These are phyloP conservation scores for Alnus rubra DNA, from an alignment of 306 rosid species.

Conservation along the genomic window DNA sequence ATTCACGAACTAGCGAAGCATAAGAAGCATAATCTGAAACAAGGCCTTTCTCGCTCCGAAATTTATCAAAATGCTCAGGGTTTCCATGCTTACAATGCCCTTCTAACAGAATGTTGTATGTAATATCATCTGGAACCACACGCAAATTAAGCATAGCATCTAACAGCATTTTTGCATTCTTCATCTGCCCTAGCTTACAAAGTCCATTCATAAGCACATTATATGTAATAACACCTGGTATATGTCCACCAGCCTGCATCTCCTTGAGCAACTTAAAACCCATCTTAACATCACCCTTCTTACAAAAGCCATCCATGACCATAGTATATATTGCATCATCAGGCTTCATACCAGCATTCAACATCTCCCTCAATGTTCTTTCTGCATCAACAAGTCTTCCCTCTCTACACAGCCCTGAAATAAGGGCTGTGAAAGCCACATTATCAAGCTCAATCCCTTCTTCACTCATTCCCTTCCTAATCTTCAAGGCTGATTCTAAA, in stretches of 20 bases:
- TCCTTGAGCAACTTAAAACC: slow-evolving; percentile 77
- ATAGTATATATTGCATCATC: slow-evolving; percentile 71
- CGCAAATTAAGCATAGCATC: slow-evolving; percentile 84
- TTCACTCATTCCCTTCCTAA: slow-evolving; percentile 53
- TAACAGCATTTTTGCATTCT: slow-evolving; percentile 78
- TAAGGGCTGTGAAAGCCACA: slow-evolving; percentile 73
- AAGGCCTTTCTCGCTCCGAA: slow-evolving; percentile 65
- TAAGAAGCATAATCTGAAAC: slow-evolving; percentile 73
- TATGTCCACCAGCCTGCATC: slow-evolving; percentile 62
- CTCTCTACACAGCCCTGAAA: slow-evolving; percentile 73
- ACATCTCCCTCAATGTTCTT: slow-evolving; percentile 66
- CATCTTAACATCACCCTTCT: slow-evolving; percentile 65
- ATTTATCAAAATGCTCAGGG: slow-evolving; percentile 41
- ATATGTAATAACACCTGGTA: slow-evolving; percentile 71
- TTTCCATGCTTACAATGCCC: slow-evolving; percentile 79
- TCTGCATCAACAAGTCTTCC: slow-evolving; percentile 66
- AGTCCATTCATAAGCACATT: slow-evolving; percentile 88
- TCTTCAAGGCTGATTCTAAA: slow-evolving; percentile 60
- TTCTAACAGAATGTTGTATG: slow-evolving; percentile 77
- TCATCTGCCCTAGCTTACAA: slow-evolving; percentile 94
- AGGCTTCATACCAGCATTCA: slow-evolving; percentile 63
- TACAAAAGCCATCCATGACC: slow-evolving; percentile 81
- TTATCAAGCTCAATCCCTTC: slow-evolving; percentile 62
- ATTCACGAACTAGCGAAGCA: slow-evolving; percentile 55
- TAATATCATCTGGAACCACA: slow-evolving; percentile 82